Evolutionary conservation across 164 flowering plant species (phyloP).

Genomic region (Vitis rupestris): DNA sequence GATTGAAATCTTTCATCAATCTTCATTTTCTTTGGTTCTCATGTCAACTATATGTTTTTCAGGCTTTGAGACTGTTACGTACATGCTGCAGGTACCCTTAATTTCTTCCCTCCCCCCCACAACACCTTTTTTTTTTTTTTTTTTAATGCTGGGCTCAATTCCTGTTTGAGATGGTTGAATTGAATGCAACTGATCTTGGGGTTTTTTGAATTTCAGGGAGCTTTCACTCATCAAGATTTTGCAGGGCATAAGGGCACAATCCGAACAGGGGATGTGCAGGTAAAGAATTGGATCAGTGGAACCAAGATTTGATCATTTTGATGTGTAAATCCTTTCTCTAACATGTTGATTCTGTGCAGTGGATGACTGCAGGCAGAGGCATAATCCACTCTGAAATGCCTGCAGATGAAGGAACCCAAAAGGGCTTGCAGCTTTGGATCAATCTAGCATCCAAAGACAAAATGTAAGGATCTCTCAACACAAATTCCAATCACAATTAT

Average conservation of each 20-base stretch:
- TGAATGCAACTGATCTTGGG: neutral
- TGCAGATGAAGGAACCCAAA: conserved; percentile 62
- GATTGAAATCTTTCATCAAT: neutral
- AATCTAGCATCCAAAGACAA: conserved; percentile 79
- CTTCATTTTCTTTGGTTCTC: neutral
- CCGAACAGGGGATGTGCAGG: conserved; percentile 82
- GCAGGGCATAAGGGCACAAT: conserved; percentile 85
- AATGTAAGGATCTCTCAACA: conserved; percentile 48
- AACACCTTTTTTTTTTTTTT: neutral
- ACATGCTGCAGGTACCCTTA: conserved; percentile 64
- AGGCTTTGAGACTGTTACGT: conserved; percentile 92
- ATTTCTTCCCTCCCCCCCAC: neutral
- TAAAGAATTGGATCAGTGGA: conserved; percentile 9
- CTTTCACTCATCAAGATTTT: conserved; percentile 86
- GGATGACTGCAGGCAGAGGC: conserved; percentile 99
- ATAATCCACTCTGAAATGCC: conserved; percentile 95
- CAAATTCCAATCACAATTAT: neutral
- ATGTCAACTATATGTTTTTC: conserved; percentile 4
- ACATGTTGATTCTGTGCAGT: conserved; percentile 32
- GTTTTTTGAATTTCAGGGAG: conserved; percentile 45
- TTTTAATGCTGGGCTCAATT: neutral
- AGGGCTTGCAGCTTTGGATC: conserved; percentile 86
- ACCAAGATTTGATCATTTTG: neutral
- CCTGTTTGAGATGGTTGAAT: neutral
- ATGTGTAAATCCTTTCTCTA: neutral